Conservation (phyloP, 2,329 filamentous ascomycete species). For the Erysiphe pulchra region DNA sequence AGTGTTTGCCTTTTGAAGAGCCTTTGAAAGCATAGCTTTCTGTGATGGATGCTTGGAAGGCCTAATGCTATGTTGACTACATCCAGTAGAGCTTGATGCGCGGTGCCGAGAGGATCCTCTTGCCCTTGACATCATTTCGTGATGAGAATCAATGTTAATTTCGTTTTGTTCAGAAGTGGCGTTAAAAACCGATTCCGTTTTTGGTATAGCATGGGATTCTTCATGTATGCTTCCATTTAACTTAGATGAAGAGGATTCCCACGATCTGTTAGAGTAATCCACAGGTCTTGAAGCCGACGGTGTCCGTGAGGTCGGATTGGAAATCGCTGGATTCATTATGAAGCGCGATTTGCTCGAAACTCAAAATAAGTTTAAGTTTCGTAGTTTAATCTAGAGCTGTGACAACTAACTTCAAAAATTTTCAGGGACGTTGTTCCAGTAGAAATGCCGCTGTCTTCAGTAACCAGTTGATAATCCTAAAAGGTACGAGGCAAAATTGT, state of each 20-base stretch:
- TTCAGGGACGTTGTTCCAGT: no score
- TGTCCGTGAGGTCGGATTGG: constrained; percentile 12
- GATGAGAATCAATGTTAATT: background rate
- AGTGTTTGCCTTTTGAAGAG: constrained; percentile 82
- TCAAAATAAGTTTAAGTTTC: no score
- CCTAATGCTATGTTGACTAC: constrained; percentile 16
- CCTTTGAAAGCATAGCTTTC: constrained; percentile 91
- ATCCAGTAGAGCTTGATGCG: constrained; percentile 20
- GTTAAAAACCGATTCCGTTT: constrained; percentile 5
- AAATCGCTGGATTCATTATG: constrained; percentile 8
- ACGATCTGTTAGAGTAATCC: constrained; percentile 12
- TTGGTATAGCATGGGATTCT: constrained; percentile 4
- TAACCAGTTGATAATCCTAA: no score
- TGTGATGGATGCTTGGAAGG: constrained; percentile 35
- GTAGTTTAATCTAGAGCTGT: no score
- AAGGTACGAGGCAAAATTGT: no score
- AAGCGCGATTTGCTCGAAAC: no score
- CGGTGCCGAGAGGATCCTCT: constrained; percentile 20
- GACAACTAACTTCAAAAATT: no score
- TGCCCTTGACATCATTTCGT: constrained; percentile 4
- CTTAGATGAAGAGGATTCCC: constrained; percentile 9
- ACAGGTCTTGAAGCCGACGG: constrained; percentile 11
- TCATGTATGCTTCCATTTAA: constrained; percentile 7
- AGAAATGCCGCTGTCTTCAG: no score
- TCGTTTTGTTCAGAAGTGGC: constrained; percentile 5